phyloP scores from a whole-genome alignment of 2,329 filamentous ascomycete species.

The Dothideomycetes sp. region DNA sequence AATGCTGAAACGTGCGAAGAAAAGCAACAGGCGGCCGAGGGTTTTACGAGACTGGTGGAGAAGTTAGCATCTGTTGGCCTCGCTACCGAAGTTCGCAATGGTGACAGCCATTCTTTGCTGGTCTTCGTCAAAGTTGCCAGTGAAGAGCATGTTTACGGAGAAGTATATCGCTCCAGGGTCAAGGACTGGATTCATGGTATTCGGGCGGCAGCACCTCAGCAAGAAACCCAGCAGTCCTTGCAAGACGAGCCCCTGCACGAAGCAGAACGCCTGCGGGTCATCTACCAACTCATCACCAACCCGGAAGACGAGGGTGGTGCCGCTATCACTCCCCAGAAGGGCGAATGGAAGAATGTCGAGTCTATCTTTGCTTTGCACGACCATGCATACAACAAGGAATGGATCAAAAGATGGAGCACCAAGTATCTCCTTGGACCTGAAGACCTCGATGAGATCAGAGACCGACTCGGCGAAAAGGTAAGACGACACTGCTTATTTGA shows the following conservation, averaged over 20 bases:
- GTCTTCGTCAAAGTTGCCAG: slow-evolving; percentile 76
- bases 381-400: slow-evolving; percentile 40
- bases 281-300: slow-evolving; percentile 62
- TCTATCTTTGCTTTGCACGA: slow-evolving; percentile 40
- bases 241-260: slow-evolving; percentile 69
- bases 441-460: slow-evolving; percentile 39
- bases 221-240: slow-evolving; percentile 58
- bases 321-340: slow-evolving; percentile 39
- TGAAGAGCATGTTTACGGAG: slow-evolving; percentile 60
- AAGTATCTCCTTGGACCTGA: slow-evolving; percentile 35
- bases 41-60: slow-evolving; percentile 68
- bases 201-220: slow-evolving; percentile 62
- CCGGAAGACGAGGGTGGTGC: slow-evolving; percentile 36
- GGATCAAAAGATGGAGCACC: slow-evolving; percentile 41
- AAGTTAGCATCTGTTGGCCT: slow-evolving; percentile 70
- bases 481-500: not conserved
- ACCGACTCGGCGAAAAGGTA: slow-evolving; percentile 39
- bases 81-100: slow-evolving; percentile 75
- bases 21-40: slow-evolving; percentile 55
- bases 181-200: slow-evolving; percentile 93
- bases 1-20: slow-evolving; percentile 34
- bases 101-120: slow-evolving; percentile 62
- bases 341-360: slow-evolving; percentile 39
- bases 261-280: slow-evolving; percentile 75
- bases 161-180: slow-evolving; percentile 77